Conservation (phyloP, 176 grass and related monocot genomes). For the Alopecurus myosuroides region DNA sequence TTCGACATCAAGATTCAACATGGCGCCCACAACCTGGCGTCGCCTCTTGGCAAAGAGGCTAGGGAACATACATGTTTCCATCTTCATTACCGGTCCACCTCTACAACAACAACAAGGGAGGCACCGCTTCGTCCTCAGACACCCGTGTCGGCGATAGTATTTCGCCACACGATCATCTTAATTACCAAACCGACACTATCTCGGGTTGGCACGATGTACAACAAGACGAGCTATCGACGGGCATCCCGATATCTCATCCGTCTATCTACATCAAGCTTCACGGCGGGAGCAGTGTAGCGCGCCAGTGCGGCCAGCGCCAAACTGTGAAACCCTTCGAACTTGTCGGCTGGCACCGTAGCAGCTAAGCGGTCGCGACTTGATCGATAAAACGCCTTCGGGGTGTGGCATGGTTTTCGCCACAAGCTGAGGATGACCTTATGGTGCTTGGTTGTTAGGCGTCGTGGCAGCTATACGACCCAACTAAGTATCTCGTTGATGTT, state of each 20-base stretch:
- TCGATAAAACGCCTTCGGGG: not conserved
- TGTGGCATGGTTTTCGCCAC: not conserved
- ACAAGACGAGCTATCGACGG: not conserved
- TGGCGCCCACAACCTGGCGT: no score
- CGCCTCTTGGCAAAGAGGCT: no score
- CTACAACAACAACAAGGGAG: not conserved
- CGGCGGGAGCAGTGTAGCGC: not conserved
- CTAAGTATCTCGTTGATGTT: not conserved
- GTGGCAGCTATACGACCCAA: no score
- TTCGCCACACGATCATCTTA: no score
- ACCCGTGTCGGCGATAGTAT: accelerated
- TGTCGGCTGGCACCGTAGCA: not conserved
- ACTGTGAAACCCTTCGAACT: not conserved
- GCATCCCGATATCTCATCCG: not conserved
- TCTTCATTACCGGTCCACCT: no score
- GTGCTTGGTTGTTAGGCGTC: no score
- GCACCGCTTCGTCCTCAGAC: not conserved
- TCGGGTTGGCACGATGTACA: no score
- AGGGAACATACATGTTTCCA: no score
- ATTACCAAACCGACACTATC: no score
- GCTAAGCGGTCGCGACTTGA: no score
- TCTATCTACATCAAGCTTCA: not conserved
- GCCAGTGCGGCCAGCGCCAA: not conserved
- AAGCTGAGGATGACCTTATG: no score
- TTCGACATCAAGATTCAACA: no score